Evolutionary conservation across 2,329 filamentous ascomycete species (phyloP).

Genomic region (Alternaria sp.): DNA sequence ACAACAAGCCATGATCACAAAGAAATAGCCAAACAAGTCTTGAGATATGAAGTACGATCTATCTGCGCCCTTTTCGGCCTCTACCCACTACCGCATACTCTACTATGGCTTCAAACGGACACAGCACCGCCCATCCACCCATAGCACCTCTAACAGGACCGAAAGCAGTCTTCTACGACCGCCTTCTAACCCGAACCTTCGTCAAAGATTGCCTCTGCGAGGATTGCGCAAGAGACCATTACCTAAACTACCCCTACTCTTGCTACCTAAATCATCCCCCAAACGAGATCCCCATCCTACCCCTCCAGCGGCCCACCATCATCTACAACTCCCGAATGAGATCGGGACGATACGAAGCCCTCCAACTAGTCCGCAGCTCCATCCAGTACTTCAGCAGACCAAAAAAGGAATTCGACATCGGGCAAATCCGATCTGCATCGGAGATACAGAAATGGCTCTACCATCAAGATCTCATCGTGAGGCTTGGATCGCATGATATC

Average conservation of each 20-base stretch:
- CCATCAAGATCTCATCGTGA: fast-evolving
- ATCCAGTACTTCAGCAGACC: neutral
- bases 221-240: neutral
- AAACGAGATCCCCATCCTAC: neutral
- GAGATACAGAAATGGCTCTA: neutral
- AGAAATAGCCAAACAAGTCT: neutral
- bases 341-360: neutral
- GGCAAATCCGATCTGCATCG: neutral
- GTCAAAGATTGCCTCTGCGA: neutral
- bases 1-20: neutral
- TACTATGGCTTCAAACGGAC: neutral
- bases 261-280: fast-evolving
- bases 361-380: neutral
- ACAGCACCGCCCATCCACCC: neutral
- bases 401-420: neutral
- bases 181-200: neutral
- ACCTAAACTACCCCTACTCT: neutral
- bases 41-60: neutral
- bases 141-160: neutral
- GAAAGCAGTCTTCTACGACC: neutral
- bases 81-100: neutral
- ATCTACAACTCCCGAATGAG: fast-evolving
- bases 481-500: neutral
- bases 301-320: neutral
- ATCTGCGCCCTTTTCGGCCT: neutral